Evolutionary conservation across 116 monocot species (phyloP).

Genomic region (Dioscorea cayenensis): DNA sequence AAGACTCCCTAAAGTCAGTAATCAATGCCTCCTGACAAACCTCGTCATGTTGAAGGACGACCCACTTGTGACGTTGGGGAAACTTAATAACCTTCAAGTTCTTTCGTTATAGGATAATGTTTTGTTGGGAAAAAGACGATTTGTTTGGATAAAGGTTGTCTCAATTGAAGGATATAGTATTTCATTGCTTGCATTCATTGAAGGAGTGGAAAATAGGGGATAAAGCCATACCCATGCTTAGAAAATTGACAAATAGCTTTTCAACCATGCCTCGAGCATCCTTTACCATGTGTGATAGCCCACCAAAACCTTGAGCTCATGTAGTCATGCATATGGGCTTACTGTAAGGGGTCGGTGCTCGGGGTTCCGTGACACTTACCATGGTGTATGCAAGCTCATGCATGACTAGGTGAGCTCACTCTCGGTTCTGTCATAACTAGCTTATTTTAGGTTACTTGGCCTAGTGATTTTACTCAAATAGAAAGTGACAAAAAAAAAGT

Average conservation of each 20-base stretch:
- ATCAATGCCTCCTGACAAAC: neutral
- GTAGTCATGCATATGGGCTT: too few species aligned
- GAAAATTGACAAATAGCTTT: neutral
- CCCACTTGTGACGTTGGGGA: neutral
- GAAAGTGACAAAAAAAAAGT: too few species aligned
- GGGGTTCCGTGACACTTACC: too few species aligned
- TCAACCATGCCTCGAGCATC: too few species aligned
- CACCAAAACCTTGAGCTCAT: too few species aligned
- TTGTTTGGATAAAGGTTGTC: slow-evolving; percentile 7
- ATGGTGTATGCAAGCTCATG: too few species aligned
- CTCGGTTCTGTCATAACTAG: too few species aligned
- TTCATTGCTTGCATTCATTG: neutral
- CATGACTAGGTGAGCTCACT: too few species aligned
- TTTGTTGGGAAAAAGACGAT: slow-evolving; percentile 6
- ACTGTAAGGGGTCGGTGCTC: too few species aligned
- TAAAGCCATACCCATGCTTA: slow-evolving; percentile 9
- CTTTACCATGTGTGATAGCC: too few species aligned
- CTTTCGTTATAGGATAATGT: neutral
- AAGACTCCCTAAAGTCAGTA: neutral
- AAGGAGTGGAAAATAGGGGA: slow-evolving; percentile 9
- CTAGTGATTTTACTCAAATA: too few species aligned
- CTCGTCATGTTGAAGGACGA: slow-evolving; percentile 9
- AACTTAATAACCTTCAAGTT: slow-evolving; percentile 4
- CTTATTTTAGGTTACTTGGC: too few species aligned
- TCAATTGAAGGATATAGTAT: neutral